Percentiles rank a stretch among this genome's conserved stretches.
phyloP scores from a whole-genome alignment of 129 eudicot species.

The Dittrichia graveolens region DNA sequence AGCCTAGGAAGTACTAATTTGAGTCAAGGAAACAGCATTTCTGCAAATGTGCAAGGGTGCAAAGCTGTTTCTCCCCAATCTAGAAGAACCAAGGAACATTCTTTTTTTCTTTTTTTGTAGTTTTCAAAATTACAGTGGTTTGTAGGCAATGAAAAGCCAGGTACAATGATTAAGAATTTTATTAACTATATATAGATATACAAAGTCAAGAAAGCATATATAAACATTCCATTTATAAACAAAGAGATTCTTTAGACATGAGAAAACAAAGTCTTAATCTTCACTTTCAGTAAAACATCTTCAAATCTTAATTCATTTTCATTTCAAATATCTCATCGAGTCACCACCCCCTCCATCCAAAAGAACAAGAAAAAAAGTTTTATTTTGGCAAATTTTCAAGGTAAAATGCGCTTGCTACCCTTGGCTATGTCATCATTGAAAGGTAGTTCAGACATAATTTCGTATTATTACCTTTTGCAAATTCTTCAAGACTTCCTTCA shows the following conservation, averaged over 20 bases:
- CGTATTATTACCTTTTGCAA: constrained; percentile 69
- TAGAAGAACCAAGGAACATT: too few relatives aligned
- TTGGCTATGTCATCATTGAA: not conserved
- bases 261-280: not conserved
- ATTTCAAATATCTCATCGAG: too few relatives aligned
- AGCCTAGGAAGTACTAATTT: too few relatives aligned
- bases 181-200: not conserved
- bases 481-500: constrained; percentile 87
- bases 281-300: constrained; percentile 6
- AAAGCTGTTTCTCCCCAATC: too few relatives aligned
- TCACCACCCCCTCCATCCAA: not conserved
- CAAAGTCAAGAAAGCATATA: constrained; percentile 2
- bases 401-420: constrained; percentile 6
- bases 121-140: too few relatives aligned
- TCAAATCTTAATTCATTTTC: not conserved
- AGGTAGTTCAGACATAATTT: constrained; percentile 11
- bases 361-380: not conserved
- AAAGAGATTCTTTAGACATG: constrained; percentile 1
- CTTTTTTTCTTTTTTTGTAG: too few relatives aligned
- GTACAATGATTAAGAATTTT: not conserved
- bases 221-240: not conserved
- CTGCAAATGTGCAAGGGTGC: too few relatives aligned
- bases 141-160: too few relatives aligned
- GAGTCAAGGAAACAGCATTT: too few relatives aligned
- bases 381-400: constrained; percentile 9